A percentile compares a stretch with the other conserved stretches of the same genome.
Conservation (phyloP, 2,329 filamentous ascomycete genomes). For the Ustulina deusta region DNA sequence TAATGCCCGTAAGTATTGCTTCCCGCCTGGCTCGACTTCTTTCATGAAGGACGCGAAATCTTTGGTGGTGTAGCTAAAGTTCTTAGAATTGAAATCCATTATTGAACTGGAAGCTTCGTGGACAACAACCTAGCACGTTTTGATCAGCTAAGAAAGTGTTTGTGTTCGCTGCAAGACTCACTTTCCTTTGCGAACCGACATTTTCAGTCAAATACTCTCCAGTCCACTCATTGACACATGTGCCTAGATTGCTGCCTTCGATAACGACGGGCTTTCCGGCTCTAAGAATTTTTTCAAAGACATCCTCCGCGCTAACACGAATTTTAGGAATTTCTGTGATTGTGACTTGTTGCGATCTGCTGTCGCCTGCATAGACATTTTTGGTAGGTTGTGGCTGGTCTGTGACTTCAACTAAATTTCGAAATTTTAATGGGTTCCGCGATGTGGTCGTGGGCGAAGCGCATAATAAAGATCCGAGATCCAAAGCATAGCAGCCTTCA, state of each 20-base stretch:
- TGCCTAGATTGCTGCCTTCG: constrained; percentile 72
- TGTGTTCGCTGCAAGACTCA: constrained; percentile 50
- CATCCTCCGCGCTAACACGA: constrained; percentile 61
- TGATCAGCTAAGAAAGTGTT: constrained; percentile 12
- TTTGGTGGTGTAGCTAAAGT: constrained; percentile 80
- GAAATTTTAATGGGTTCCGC: constrained; percentile 35
- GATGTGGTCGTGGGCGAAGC: background rate
- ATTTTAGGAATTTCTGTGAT: constrained; percentile 62
- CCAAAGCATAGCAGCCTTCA: constrained; percentile 56
- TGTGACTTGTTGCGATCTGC: constrained; percentile 43
- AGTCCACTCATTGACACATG: constrained; percentile 76
- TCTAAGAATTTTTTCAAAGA: constrained; percentile 71
- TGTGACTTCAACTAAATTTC: constrained; percentile 40
- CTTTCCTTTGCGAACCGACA: constrained; percentile 71
- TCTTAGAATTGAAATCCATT: constrained; percentile 87
- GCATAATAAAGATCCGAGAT: constrained; percentile 3
- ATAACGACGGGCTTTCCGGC: constrained; percentile 73
- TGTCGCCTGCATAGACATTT: background rate
- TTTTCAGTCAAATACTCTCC: constrained; percentile 73
- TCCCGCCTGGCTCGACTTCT: constrained; percentile 68
- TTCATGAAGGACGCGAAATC: constrained; percentile 75
- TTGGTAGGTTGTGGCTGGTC: constrained; percentile 29
- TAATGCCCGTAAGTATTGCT: constrained; percentile 82
- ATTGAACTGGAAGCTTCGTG: constrained; percentile 74
- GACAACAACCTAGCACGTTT: constrained; percentile 70